Evolutionary conservation across 2,329 filamentous ascomycete species (phyloP), one percentile per base, ranked within the genome.

Genomic region (Tolypocladium nubicola): DNA sequence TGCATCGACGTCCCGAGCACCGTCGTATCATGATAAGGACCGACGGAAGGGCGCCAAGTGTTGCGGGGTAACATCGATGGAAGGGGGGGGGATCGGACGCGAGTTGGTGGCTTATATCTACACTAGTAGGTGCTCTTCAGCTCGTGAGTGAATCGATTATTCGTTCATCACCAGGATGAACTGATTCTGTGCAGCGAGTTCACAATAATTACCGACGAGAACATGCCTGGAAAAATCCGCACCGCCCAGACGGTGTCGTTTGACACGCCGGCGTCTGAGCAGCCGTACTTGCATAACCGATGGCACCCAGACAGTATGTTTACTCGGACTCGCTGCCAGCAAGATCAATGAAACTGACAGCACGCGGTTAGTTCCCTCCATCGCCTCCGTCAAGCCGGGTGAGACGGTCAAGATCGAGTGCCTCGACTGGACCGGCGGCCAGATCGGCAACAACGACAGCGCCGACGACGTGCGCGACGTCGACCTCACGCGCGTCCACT

Each of bases 391-490:
- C 66, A 85, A 88, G 65, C 85, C 92, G 66, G 87, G 86, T 37
- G 92, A 96, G 73, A 89, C 89, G 0, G 91, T 96, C 63, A 96
- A 95, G 73, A 96, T 96, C 62, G 90, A 96, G 77, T 96, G 92
- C 66, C 77, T 94, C 9, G 90, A 95, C 74, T 95, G 90, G 85
- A 86, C 84, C 6, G 84, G 84, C 26, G 91, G 91, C 2, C 91
- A 96, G 66, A 96, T 96, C 66, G 80, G 82, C 57, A 96, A 97
- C 73, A 87, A 93, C 62, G 91, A 97, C 70, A 88, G 81, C 38
- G 92, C 92, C n/a, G 88, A 96, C 66, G 92, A 97, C 67, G 75
- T 96, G 58, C 84, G 85, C 60, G 86, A 94, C 62, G 87, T 95
- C 55, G 91, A 96, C 67, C 77, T 97, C 3, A 95, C 89, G 26